Evolutionary conservation across 2,329 filamentous ascomycete genomes (phyloP).

Genomic region (Colletotrichum sp.): DNA sequence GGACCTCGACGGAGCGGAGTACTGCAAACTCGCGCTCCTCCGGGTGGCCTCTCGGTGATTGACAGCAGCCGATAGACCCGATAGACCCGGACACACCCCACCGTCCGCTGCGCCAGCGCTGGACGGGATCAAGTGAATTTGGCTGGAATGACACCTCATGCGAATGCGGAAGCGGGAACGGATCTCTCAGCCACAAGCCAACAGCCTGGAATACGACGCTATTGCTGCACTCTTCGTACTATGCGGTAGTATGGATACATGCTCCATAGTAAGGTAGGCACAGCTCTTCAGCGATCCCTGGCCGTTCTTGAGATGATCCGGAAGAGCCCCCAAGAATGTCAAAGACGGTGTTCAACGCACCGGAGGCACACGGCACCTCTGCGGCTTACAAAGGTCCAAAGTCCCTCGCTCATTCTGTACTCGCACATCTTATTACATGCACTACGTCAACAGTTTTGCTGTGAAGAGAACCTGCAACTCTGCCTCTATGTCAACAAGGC

Average conservation of each 20-base stretch:
- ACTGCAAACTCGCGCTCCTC: neutral
- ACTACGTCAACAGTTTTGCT: neutral
- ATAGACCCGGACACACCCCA: conserved; percentile 6
- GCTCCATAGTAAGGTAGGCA: neutral
- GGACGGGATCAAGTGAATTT: neutral
- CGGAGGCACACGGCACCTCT: neutral
- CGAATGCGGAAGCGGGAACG: conserved; percentile 17
- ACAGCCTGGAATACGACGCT: conserved; percentile 3
- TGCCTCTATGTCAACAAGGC: neutral
- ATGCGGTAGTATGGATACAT: neutral
- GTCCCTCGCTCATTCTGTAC: neutral
- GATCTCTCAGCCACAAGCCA: conserved; percentile 8
- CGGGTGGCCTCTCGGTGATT: neutral
- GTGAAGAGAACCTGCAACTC: neutral
- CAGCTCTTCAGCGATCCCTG: neutral
- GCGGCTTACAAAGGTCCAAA: neutral
- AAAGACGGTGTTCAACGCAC: neutral
- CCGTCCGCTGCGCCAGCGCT: neutral
- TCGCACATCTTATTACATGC: neutral
- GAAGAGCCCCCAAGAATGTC: neutral
- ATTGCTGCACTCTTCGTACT: conserved; percentile 14
- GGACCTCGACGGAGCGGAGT: neutral
- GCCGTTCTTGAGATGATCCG: neutral
- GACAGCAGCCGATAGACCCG: conserved; percentile 8
- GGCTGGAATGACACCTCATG: neutral